These are phyloP conservation scores for Verbascum thapsus DNA, from an alignment of 257 asterid genomes.

Conservation along the genomic window DNA sequence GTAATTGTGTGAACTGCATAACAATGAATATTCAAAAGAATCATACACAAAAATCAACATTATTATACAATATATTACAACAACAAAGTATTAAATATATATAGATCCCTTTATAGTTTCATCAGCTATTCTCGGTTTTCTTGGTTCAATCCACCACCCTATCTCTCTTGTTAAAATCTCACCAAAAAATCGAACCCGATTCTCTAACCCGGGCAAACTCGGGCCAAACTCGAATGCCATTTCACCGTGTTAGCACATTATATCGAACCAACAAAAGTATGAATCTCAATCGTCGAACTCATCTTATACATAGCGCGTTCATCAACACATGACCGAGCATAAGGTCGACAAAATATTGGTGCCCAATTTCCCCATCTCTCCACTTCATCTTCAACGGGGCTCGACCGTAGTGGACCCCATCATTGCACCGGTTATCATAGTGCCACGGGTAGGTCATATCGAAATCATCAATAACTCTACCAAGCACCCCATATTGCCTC, in stretches of 20 bases:
- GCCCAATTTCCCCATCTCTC: conserved; percentile 89
- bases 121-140: neutral
- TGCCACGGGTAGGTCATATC: conserved; percentile 98
- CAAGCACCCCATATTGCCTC: conserved; percentile 53
- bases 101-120: too few species aligned
- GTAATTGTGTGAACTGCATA: conserved; percentile 22
- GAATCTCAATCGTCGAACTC: neutral
- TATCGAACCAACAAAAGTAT: too few species aligned
- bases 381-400: conserved; percentile 74
- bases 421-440: conserved; percentile 82
- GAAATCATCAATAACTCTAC: conserved; percentile 65
- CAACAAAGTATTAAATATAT: conserved; percentile 5
- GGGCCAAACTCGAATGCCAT: neutral
- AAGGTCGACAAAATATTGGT: conserved; percentile 87
- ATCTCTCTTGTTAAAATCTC: conserved; percentile 1
- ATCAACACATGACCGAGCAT: conserved; percentile 88
- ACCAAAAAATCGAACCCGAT: neutral
- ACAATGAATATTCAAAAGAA: conserved; percentile 17
- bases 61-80: conserved; percentile 24
- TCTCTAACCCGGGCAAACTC: too few species aligned
- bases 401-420: conserved; percentile 95
- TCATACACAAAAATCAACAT: conserved; percentile 5
- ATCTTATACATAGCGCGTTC: conserved; percentile 53
- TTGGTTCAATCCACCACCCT: neutral
- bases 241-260: neutral